Evolutionary conservation across 805 yeast species (phyloP).

Genomic region (Candida berthetii): DNA sequence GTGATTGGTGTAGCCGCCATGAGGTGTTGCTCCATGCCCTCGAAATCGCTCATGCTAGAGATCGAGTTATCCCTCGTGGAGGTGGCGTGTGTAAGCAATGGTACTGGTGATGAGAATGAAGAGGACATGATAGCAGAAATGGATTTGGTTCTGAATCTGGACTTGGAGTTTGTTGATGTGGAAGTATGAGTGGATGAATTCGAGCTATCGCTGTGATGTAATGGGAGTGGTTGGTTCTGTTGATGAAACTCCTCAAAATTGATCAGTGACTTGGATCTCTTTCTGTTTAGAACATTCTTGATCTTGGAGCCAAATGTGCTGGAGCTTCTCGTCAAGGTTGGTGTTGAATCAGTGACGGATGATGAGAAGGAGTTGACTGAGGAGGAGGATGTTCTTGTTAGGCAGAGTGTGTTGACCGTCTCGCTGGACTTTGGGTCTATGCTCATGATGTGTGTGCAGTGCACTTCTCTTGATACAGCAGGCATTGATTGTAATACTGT

Average conservation of each 20-base stretch:
- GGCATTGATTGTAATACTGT: too few species aligned
- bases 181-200: neutral
- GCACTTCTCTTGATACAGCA: neutral
- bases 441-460: neutral
- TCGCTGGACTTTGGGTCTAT: neutral
- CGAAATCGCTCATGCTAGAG: constrained; percentile 16
- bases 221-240: neutral
- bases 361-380: constrained; percentile 16
- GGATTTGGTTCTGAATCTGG: neutral
- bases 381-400: constrained; percentile 15
- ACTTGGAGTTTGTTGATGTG: neutral
- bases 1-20: constrained; percentile 2
- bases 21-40: neutral
- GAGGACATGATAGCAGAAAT: constrained; percentile 1
- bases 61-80: constrained; percentile 18
- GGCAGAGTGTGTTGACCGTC: constrained; percentile 3
- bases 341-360: constrained; percentile 10
- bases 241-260: neutral
- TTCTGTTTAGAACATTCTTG: constrained; percentile 6
- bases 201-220: too few species aligned
- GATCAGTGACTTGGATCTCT: constrained; percentile 10
- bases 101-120: neutral
- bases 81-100: neutral
- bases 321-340: constrained; percentile 3
- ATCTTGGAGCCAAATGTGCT: constrained; percentile 3